phyloP scores from a whole-genome alignment of 768 basidiomycete species.

The Hysterangium stoloniferum region DNA sequence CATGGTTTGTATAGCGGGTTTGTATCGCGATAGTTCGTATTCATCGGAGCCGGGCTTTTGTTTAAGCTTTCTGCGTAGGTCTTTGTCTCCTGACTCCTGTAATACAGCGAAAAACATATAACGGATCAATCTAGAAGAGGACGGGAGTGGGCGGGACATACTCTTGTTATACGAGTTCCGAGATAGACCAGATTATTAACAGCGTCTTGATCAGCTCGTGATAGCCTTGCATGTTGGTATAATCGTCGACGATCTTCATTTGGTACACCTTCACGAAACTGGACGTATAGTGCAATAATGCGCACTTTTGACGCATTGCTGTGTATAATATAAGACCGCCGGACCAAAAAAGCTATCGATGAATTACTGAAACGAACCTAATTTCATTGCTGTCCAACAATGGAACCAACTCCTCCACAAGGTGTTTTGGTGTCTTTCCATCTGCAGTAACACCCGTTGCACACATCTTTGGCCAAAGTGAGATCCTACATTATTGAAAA shows the following conservation, averaged over 20 bases:
- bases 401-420: constrained; percentile 99
- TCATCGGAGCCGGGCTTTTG: constrained; percentile 71
- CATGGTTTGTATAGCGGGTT: constrained; percentile 71
- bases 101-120: not conserved
- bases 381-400: constrained; percentile 82
- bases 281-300: constrained; percentile 91
- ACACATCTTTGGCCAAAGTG: constrained; percentile 56
- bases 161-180: constrained; percentile 79
- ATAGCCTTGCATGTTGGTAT: constrained; percentile 90
- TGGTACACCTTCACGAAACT: constrained; percentile 94
- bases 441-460: constrained; percentile 88
- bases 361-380: constrained; percentile 42
- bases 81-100: constrained; percentile 68
- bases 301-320: constrained; percentile 92
- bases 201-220: constrained; percentile 86
- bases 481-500: not conserved
- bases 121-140: not conserved
- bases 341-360: not conserved
- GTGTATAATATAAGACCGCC: constrained; percentile 10
- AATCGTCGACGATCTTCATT: constrained; percentile 92
- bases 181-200: constrained; percentile 79
- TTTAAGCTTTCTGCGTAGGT: constrained; percentile 70
- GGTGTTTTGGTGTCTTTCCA: constrained; percentile 87
- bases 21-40: constrained; percentile 93
- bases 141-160: too few species aligned